Percentiles rank a stretch among this genome's conserved stretches.
These are phyloP conservation scores for Schizosaccharomyces pombe DNA, from an alignment of 805 yeast species.

Conservation along the genomic window DNA sequence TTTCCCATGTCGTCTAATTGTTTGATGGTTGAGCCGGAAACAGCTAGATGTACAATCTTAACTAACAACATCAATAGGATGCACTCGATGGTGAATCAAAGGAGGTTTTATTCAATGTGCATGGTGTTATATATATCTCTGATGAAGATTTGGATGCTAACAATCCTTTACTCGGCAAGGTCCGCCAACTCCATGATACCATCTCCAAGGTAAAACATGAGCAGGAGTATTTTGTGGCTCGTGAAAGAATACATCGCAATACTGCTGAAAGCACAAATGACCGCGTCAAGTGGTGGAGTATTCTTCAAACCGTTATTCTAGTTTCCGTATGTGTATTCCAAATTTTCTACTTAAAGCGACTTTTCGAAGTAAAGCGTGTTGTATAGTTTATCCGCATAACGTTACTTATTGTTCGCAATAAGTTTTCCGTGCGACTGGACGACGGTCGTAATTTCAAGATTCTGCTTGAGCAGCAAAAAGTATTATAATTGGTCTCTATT, in stretches of 20 bases:
- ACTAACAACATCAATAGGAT: constrained; percentile 26
- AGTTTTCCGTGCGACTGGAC: too few species aligned
- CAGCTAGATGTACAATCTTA: constrained; percentile 37
- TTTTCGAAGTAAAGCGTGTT: constrained; percentile 81
- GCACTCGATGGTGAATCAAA: constrained; percentile 20
- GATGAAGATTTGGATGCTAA: constrained; percentile 44
- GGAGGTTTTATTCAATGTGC: constrained; percentile 87
- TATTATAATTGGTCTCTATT: too few species aligned
- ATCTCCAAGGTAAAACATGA: constrained; percentile 79
- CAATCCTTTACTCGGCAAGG: constrained; percentile 46
- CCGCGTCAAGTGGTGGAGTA: constrained; percentile 94
- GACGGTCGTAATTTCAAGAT: too few species aligned
- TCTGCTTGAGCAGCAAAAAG: too few species aligned
- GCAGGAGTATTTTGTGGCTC: constrained; percentile 66
- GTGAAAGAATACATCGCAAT: constrained; percentile 94
- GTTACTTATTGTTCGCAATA: too few species aligned
- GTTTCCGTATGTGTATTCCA: constrained; percentile 75
- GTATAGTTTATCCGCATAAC: too few species aligned
- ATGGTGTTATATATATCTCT: constrained; percentile 74
- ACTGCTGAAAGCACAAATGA: constrained; percentile 95
- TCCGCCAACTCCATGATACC: constrained; percentile 46
- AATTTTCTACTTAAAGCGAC: constrained; percentile 76
- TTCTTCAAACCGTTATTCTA: constrained; percentile 71
- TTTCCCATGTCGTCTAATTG: background rate
- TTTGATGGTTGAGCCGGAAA: background rate